Conservation (phyloP, 371 early-diverging fungal genomes). For the Cokeromyces recurvatus region DNA sequence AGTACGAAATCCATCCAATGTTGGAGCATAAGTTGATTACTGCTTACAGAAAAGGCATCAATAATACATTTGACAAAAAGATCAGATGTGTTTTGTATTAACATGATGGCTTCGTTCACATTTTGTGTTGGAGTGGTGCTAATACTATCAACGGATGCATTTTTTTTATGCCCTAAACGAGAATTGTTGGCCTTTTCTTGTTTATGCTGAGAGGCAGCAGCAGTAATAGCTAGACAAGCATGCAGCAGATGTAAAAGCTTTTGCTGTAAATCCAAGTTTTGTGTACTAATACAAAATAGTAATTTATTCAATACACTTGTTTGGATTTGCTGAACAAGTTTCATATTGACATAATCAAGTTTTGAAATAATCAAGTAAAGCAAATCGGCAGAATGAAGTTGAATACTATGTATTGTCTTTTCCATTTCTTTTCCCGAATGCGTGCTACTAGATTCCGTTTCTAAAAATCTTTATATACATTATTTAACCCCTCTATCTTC, state of each 20-base stretch:
- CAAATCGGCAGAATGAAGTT: conserved; percentile 60
- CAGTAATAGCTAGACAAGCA: conserved; percentile 50
- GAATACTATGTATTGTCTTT: conserved; percentile 42
- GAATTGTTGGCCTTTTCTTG: conserved; percentile 3
- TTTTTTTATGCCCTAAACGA: conserved; percentile 2
- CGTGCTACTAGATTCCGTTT: conserved; percentile 31
- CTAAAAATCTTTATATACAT: conserved; percentile 35
- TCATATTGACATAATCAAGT: conserved; percentile 49
- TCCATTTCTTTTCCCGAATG: conserved; percentile 9
- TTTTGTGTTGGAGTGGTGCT: neutral
- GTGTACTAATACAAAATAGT: conserved; percentile 51
- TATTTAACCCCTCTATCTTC: too few relatives aligned
- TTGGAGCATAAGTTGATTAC: conserved; percentile 65
- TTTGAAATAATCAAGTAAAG: conserved; percentile 56
- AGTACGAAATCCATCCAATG: conserved; percentile 77
- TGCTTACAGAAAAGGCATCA: conserved; percentile 52
- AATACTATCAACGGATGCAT: conserved; percentile 4
- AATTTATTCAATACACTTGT: conserved; percentile 54
- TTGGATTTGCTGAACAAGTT: conserved; percentile 52
- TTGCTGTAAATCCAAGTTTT: conserved; percentile 65
- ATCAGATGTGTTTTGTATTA: conserved; percentile 37
- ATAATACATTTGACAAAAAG: conserved; percentile 58
- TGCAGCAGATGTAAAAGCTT: conserved; percentile 65
- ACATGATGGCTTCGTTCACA: conserved; percentile 20
- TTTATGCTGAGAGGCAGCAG: conserved; percentile 14